Evolutionary conservation across 2,329 filamentous ascomycete genomes (phyloP).

Genomic region (Stromatinia cepivora): DNA sequence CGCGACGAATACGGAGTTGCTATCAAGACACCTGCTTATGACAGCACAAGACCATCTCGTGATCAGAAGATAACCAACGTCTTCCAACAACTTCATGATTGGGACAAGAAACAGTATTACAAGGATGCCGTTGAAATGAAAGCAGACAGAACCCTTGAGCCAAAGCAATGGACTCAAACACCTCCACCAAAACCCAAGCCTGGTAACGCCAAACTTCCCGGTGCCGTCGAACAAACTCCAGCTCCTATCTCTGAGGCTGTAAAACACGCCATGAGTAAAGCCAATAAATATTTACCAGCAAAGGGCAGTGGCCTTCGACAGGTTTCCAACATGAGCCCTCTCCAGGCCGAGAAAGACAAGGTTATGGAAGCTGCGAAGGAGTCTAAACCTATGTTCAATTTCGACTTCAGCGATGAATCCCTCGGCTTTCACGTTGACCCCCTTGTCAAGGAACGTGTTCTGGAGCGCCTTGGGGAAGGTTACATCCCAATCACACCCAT

Average conservation of each 20-base stretch:
- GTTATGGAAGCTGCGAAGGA: not conserved
- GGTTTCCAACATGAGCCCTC: conserved; percentile 25
- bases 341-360: conserved; percentile 19
- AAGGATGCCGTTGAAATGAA: not conserved
- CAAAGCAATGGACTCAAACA: conserved; percentile 24
- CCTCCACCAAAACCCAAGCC: conserved; percentile 26
- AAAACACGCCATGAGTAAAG: conserved; percentile 14
- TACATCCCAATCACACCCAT: conserved; percentile 15
- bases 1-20: conserved; percentile 1
- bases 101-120: conserved; percentile 13
- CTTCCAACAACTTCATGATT: conserved; percentile 10
- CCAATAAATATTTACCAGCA: conserved; percentile 24
- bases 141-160: conserved; percentile 18
- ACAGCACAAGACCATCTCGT: not conserved
- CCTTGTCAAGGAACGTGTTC: not conserved
- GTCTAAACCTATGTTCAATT: not conserved
- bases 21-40: not conserved
- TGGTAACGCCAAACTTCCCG: conserved; percentile 24
- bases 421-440: conserved; percentile 4
- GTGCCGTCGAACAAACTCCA: not conserved
- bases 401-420: not conserved
- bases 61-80: not conserved
- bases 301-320: conserved; percentile 26
- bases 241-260: conserved; percentile 14
- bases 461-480: not conserved